A percentile compares a stretch with the other conserved stretches of the same genome.
phyloP scores from a whole-genome alignment of 139 green algal species.

The Chlorella sp. region DNA sequence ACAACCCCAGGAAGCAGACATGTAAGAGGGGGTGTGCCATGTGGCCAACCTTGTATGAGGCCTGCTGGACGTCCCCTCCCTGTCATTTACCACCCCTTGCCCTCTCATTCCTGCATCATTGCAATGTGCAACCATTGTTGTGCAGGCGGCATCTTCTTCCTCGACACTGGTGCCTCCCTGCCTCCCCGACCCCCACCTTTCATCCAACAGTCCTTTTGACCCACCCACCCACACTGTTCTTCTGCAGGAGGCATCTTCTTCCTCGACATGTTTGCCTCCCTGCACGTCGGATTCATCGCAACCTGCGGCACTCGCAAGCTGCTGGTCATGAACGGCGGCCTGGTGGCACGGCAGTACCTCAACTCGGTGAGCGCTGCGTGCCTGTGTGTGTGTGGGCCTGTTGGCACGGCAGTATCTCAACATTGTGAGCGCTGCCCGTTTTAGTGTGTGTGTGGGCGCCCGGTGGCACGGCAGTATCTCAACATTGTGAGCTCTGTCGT shows the following conservation, averaged over 20 bases:
- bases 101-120: too few species aligned
- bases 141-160: not conserved
- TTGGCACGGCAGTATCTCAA: too few species aligned
- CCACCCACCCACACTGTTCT: too few species aligned
- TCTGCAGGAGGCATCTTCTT: conserved; percentile 40
- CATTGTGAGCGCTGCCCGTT: not conserved
- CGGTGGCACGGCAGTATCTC: conserved; percentile 48
- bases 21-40: too few species aligned
- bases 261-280: conserved; percentile 47
- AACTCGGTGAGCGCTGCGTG: not conserved
- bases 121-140: too few species aligned
- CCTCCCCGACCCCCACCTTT: not conserved
- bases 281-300: conserved; percentile 60
- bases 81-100: not conserved
- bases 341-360: conserved; percentile 48
- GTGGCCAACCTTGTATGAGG: conserved; percentile 1
- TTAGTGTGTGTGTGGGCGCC: not conserved
- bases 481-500: not conserved
- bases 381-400: too few species aligned
- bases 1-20: too few species aligned
- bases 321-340: conserved; percentile 49
- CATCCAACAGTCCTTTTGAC: not conserved
- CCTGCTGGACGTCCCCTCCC: conserved; percentile 26
- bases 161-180: too few species aligned
- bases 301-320: conserved; percentile 54